Percentiles rank a stretch among this genome's conserved stretches.
These are phyloP conservation scores for Tetrapyrgos nigripes DNA, from an alignment of 1,284 basidiomycete genomes.

Conservation along the genomic window DNA sequence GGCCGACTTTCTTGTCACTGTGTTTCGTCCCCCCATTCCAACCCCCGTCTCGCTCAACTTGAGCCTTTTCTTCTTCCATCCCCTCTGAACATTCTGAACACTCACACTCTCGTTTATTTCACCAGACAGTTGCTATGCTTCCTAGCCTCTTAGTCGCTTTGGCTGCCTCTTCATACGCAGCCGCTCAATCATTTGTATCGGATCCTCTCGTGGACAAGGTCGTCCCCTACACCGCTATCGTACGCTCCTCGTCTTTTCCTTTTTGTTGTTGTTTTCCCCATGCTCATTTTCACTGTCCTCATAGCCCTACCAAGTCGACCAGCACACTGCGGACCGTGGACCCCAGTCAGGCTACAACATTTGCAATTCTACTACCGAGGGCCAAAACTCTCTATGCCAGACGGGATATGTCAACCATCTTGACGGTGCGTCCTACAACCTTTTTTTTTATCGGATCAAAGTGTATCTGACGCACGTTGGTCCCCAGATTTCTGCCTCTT, in stretches of 20 bases:
- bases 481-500: constrained; percentile 46
- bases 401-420: constrained; percentile 43
- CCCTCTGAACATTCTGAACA: background rate
- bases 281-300: background rate
- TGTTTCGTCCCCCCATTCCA: too few relatives aligned
- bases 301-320: constrained; percentile 47
- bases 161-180: constrained; percentile 10
- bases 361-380: constrained; percentile 56
- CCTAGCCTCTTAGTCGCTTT: background rate
- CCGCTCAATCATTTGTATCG: constrained; percentile 24
- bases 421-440: constrained; percentile 21
- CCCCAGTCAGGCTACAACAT: constrained; percentile 49
- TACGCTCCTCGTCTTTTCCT: constrained; percentile 2
- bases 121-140: background rate
- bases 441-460: background rate
- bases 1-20: too few relatives aligned
- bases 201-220: constrained; percentile 27
- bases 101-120: background rate
- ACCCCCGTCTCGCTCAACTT: too few relatives aligned
- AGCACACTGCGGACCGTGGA: constrained; percentile 40
- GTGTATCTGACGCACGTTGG: background rate
- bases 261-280: too few relatives aligned
- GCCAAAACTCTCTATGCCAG: constrained; percentile 49
- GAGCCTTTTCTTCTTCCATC: too few relatives aligned
- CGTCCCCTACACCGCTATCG: constrained; percentile 21